Percentiles rank a stretch among this genome's conserved stretches.
These are phyloP conservation scores for Adansonia digitata DNA, from an alignment of 345 rosid species.

Conservation along the genomic window DNA sequence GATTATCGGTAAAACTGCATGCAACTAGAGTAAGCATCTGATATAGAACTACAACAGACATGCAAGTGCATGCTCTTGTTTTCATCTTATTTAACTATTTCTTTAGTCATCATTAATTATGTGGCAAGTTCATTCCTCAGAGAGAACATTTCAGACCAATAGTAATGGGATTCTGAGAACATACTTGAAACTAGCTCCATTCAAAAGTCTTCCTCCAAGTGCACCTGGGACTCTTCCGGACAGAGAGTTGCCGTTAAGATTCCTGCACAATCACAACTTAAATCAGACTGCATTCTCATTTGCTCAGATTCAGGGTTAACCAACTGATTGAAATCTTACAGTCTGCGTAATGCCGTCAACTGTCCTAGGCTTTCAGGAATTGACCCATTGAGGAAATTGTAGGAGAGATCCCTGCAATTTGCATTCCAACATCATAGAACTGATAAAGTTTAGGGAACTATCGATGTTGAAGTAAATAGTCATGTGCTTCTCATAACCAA, in stretches of 20 bases:
- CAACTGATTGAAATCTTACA: conserved; percentile 48
- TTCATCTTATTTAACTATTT: background rate
- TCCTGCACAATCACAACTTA: conserved; percentile 41
- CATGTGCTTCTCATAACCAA: background rate
- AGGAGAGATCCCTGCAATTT: conserved; percentile 83
- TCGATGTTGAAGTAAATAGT: background rate
- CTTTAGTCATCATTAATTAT: background rate
- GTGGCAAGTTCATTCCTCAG: background rate
- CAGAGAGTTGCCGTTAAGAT: conserved; percentile 84
- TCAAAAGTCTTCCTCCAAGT: conserved; percentile 88
- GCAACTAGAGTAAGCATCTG: conserved; percentile 14
- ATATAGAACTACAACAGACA: background rate
- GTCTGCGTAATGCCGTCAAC: conserved; percentile 58
- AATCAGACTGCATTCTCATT: background rate
- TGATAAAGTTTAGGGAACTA: background rate
- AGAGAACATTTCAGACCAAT: background rate
- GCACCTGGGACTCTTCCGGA: conserved; percentile 86
- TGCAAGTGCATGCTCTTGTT: background rate
- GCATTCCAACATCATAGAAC: background rate
- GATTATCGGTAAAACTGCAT: conserved; percentile 90
- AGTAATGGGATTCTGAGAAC: conserved; percentile 16
- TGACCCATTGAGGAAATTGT: conserved; percentile 75
- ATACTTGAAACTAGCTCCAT: conserved; percentile 96
- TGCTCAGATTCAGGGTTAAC: conserved; percentile 2
- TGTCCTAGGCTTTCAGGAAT: conserved; percentile 90